These are phyloP conservation scores for Rhodotorula kratochvilovae DNA, from an alignment of 768 basidiomycete species.

Conservation along the genomic window DNA sequence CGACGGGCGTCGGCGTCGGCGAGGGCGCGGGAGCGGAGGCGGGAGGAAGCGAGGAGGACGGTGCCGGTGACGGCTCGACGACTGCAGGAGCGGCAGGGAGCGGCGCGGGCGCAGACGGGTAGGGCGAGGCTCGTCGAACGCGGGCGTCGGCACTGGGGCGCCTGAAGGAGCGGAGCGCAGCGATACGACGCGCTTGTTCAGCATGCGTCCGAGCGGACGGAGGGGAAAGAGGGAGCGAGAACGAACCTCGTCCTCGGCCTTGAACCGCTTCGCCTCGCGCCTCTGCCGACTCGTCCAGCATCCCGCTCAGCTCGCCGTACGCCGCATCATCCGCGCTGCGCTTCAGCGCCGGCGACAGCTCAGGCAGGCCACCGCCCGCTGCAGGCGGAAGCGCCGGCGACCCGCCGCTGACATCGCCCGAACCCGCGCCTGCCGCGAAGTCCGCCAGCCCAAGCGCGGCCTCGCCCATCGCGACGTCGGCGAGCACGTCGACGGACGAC, in stretches of 20 bases:
- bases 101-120: background rate
- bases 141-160: background rate
- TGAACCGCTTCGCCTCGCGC: constrained; percentile 32
- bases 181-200: background rate
- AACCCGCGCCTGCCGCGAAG: constrained; percentile 27
- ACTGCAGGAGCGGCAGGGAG: background rate
- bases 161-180: too few species aligned
- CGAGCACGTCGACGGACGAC: constrained; percentile 29
- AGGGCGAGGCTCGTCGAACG: background rate
- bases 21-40: background rate
- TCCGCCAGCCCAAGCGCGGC: constrained; percentile 29
- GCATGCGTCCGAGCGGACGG: background rate
- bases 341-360: constrained; percentile 27
- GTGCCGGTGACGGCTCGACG: background rate
- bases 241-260: constrained; percentile 21
- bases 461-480: constrained; percentile 36
- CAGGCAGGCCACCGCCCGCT: background rate
- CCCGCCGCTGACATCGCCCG: constrained; percentile 20
- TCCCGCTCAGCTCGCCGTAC: background rate
- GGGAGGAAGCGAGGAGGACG: background rate
- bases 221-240: background rate
- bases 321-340: constrained; percentile 14
- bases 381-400: background rate
- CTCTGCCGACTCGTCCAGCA: background rate
- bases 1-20: constrained; percentile 13